phyloP scores from a whole-genome alignment of 345 rosid genomes.

The Acer campestre region DNA sequence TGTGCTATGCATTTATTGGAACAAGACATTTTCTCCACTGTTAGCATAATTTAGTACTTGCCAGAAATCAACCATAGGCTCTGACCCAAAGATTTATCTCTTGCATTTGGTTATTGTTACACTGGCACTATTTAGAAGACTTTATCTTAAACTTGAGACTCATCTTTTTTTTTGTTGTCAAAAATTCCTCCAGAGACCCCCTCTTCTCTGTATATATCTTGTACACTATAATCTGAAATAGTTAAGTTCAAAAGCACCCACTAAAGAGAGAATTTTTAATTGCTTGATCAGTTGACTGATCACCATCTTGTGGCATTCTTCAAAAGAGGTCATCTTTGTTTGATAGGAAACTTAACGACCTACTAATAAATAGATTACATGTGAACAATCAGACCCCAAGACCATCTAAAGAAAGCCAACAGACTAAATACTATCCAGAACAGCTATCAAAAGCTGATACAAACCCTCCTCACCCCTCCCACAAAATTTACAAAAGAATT shows the following conservation, averaged over 20 bases:
- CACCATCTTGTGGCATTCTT: neutral
- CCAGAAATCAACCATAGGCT: neutral
- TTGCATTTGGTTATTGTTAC: neutral
- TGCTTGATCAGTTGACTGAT: neutral
- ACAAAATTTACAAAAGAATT: too few relatives aligned
- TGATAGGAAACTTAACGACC: neutral
- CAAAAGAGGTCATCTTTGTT: neutral
- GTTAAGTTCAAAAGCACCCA: neutral
- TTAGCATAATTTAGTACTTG: neutral
- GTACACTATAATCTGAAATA: neutral
- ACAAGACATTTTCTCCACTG: neutral
- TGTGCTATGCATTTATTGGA: neutral
- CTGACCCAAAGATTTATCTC: neutral
- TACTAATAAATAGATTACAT: neutral
- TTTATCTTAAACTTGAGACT: neutral
- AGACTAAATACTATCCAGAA: too few relatives aligned
- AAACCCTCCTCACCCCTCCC: too few relatives aligned
- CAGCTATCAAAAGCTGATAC: too few relatives aligned
- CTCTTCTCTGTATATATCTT: neutral
- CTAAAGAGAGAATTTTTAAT: too few relatives aligned
- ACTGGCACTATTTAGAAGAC: neutral
- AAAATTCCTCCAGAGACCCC: neutral
- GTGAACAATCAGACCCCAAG: neutral
- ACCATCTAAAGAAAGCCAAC: neutral
- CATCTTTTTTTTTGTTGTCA: neutral